These are phyloP conservation scores for Phaseolus lunatus DNA, from an alignment of 306 rosid species.

Conservation along the genomic window DNA sequence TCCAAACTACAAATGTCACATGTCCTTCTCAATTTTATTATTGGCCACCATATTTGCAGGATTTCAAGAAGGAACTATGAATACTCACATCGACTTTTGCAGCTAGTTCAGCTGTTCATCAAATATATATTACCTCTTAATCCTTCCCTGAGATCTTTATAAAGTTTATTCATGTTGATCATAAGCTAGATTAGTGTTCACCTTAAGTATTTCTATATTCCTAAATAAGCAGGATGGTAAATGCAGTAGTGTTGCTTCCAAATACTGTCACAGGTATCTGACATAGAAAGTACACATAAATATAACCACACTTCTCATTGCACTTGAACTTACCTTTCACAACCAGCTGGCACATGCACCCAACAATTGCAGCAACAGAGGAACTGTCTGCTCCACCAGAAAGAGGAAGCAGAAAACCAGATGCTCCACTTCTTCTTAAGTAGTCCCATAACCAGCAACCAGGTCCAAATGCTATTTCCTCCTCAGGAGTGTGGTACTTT, in stretches of 20 bases:
- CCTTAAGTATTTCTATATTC: constrained; percentile 5
- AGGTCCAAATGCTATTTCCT: constrained; percentile 98
- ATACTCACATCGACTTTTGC: constrained; percentile 8
- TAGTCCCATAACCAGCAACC: constrained; percentile 99
- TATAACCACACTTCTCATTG: constrained; percentile 3
- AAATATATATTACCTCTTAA: constrained; percentile 27
- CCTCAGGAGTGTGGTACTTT: constrained; percentile 88
- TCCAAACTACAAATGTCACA: too few species aligned
- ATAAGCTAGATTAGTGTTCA: constrained; percentile 33
- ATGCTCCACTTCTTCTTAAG: constrained; percentile 96
- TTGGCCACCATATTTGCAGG: constrained; percentile 16
- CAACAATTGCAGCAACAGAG: constrained; percentile 94
- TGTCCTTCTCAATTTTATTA: too few species aligned
- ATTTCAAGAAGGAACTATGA: constrained; percentile 34
- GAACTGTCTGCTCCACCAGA: constrained; percentile 99
- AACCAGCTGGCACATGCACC: constrained; percentile 97
- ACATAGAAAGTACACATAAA: constrained; percentile 40
- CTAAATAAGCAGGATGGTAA: constrained; percentile 21
- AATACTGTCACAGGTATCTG: constrained; percentile 26
- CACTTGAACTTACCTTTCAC: constrained; percentile 69
- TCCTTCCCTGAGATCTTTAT: constrained; percentile 7
- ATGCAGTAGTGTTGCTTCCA: constrained; percentile 18
- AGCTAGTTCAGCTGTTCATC: constrained; percentile 17
- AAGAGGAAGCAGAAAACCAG: constrained; percentile 98
- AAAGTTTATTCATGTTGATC: neutral